phyloP scores from a whole-genome alignment of 768 basidiomycete species.

The Boletus subparvulus region DNA sequence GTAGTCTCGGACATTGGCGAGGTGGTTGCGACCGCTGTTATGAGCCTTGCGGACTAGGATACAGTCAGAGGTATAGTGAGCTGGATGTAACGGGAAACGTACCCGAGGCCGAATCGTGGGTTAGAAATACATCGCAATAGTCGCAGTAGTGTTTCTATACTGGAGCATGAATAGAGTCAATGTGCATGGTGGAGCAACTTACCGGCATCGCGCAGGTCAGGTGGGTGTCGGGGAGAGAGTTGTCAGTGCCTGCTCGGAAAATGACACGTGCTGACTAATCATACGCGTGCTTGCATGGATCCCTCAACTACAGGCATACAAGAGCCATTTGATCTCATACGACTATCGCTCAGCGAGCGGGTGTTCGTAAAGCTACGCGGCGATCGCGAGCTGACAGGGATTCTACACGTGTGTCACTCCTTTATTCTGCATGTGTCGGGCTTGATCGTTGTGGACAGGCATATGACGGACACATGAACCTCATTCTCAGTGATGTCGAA shows the following conservation, averaged over 20 bases:
- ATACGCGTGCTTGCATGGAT: conserved; percentile 52
- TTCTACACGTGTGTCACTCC: conserved; percentile 78
- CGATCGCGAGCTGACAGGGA: conserved; percentile 87
- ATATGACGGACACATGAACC: conserved; percentile 99
- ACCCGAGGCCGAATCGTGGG: conserved; percentile 94
- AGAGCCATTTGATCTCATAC: conserved; percentile 96
- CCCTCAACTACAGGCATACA: conserved; percentile 73
- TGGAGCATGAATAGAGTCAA: conserved; percentile 4
- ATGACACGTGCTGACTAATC: conserved; percentile 28
- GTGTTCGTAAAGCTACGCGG: conserved; percentile 98
- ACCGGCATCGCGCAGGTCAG: conserved; percentile 58
- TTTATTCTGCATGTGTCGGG: background rate
- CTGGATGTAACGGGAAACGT: conserved; percentile 17
- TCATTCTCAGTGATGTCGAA: conserved; percentile 96
- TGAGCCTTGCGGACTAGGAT: conserved; percentile 91
- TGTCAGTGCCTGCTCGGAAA: conserved; percentile 24
- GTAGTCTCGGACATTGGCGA: conserved; percentile 95
- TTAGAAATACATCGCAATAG: conserved; percentile 91
- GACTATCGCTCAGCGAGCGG: conserved; percentile 93
- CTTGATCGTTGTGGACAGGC: conserved; percentile 55
- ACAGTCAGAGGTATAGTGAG: conserved; percentile 4
- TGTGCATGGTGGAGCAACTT: conserved; percentile 28
- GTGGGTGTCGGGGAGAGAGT: conserved; percentile 27
- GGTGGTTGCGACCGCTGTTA: conserved; percentile 95
- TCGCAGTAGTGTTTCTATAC: conserved; percentile 89